A percentile compares a stretch with the other conserved stretches of the same genome.
phyloP scores from a whole-genome alignment of 768 basidiomycete genomes.

The Leccinum pellstonianum region DNA sequence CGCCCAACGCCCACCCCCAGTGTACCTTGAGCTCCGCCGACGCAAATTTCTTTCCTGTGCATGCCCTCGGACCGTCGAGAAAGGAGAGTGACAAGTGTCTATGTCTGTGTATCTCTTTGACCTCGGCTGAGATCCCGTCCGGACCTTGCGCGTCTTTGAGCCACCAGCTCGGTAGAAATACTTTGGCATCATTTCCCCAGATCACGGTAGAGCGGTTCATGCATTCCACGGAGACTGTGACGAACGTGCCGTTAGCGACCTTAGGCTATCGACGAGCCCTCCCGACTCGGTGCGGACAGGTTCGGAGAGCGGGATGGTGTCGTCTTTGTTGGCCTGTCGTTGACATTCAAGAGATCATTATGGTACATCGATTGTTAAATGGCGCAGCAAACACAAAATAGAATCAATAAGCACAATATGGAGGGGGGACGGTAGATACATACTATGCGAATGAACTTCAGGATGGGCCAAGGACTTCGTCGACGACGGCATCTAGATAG shows the following conservation, averaged over 20 bases:
- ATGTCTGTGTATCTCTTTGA: conserved; percentile 46
- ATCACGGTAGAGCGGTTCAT: conserved; percentile 51
- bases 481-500: conserved; percentile 51
- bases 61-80: conserved; percentile 46
- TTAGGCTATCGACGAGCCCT: conserved; percentile 35
- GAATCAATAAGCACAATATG: background rate
- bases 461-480: conserved; percentile 43
- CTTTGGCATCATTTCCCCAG: conserved; percentile 61
- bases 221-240: conserved; percentile 43
- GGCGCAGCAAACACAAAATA: background rate
- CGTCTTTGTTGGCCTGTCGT: conserved; percentile 47
- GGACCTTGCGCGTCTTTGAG: conserved; percentile 30
- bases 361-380: background rate
- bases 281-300: conserved; percentile 46
- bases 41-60: conserved; percentile 50
- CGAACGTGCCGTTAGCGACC: conserved; percentile 46
- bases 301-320: conserved; percentile 52
- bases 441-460: conserved; percentile 17
- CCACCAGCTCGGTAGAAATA: conserved; percentile 67
- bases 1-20: background rate
- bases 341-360: background rate
- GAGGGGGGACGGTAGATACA: background rate
- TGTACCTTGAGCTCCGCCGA: conserved; percentile 36
- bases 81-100: conserved; percentile 45
- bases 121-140: conserved; percentile 24